Evolutionary conservation across 2,329 filamentous ascomycete species (phyloP), one percentile per base, ranked within the genome.

Genomic region (Stagonosporopsis chrysanthemi): DNA sequence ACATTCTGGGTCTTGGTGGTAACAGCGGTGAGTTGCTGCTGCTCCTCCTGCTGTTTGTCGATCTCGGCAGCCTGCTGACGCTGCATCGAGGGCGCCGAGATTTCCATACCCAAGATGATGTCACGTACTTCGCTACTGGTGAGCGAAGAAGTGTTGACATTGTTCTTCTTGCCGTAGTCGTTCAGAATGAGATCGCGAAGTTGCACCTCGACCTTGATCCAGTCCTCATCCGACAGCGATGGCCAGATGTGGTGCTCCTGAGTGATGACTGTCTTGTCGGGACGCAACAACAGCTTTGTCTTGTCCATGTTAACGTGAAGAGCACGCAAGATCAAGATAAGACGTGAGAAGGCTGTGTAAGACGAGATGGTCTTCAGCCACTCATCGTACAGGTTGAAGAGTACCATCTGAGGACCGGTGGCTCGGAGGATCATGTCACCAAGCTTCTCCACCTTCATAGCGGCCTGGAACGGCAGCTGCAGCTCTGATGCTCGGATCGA

Each of bases 141-240:
- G 78, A 99, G 83, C 76, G 92, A 97, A 15, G 96, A 96, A 12
- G 95, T 94, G 70, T 99, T 99, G 81, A 99, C 95, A 68, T 98
- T 99, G 83, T 99, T 99, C 86, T 99, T 99, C 86, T 98, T 99
- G 74, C 95, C 95, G 75, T 99, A 99, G 75, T 99, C 95, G 67
- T 98, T 97, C 66, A 99, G 76, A 70, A 99, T 99, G 64, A 99
- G 82, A 82, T 99, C 95, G 76, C 95, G 89, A 39, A 99, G 82
- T 74, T 96, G 91, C 42, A 92, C 92, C 83, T 99, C 95, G n/a
- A 99, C 92, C 86, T 97, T 97, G 79, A 99, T 95, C 95, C 95
- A 99, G 62, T 97, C 93, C 69, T 99, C 95, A 64, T 99, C 95
- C 0, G 91, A 89, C 52, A 99, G 81, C 0, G 92, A 89, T 0